Evolutionary conservation across 2,329 filamentous ascomycete genomes (phyloP).

Genomic region (Alternaria gansuensis): DNA sequence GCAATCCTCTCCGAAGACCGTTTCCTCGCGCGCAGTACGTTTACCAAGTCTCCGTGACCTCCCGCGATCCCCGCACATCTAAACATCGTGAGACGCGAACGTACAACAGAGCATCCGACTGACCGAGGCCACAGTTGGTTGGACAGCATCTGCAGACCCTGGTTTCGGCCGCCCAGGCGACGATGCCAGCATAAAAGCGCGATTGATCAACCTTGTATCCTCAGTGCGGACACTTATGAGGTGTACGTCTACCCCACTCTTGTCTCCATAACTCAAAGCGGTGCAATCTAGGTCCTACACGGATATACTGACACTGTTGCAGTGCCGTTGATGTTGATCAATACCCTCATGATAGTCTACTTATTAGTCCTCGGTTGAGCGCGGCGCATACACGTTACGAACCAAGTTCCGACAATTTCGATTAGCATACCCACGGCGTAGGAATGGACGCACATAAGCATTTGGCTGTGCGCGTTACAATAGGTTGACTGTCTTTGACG

Average conservation of each 20-base stretch:
- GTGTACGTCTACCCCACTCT: constrained; percentile 67
- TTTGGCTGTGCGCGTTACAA: constrained; percentile 1
- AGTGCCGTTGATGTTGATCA: constrained; percentile 55
- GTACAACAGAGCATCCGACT: constrained; percentile 14
- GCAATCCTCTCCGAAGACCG: constrained; percentile 94
- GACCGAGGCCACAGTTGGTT: constrained; percentile 70
- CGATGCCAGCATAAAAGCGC: constrained; percentile 82
- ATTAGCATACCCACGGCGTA: constrained; percentile 13
- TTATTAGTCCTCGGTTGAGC: constrained; percentile 49
- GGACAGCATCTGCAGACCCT: constrained; percentile 74
- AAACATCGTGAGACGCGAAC: constrained; percentile 5
- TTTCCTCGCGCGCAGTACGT: constrained; percentile 81
- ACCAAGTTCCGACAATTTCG: constrained; percentile 12
- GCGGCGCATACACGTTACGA: constrained; percentile 14
- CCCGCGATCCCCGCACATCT: neutral
- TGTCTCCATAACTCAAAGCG: neutral
- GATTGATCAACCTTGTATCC: constrained; percentile 87
- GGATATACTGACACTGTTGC: constrained; percentile 21
- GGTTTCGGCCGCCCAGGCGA: constrained; percentile 77
- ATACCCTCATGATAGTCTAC: constrained; percentile 53
- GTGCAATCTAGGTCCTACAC: neutral
- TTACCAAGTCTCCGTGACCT: neutral
- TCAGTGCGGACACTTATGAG: constrained; percentile 92
- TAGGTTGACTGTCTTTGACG: constrained; percentile 1
- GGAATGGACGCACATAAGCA: constrained; percentile 7